Evolutionary conservation across 2,329 filamentous ascomycete genomes (phyloP), one percentile per base, ranked within the genome.

Genomic region (Teratosphaeria destructans): DNA sequence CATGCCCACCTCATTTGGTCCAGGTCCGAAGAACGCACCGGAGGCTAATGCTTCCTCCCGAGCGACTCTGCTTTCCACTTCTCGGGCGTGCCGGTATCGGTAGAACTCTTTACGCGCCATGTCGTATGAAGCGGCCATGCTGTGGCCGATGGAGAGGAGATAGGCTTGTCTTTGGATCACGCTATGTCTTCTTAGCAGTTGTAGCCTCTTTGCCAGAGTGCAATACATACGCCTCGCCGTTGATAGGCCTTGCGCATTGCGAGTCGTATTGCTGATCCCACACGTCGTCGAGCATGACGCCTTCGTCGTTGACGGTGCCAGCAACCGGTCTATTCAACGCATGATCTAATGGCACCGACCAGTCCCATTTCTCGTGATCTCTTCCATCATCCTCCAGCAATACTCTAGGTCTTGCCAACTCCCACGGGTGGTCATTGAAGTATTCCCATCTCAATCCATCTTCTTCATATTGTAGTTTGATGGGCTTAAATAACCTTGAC

Each of bases 391-490:
- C 79, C 76, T 99, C 94, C 10, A 97, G 77, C 54, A 99, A 79
- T 60, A 96, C 81, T 66, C 90, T 82, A 58, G 94, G 94, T 63
- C 93, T 82, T 19, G 94, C 94, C 70, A 99, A 78, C 76, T 99
- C 94, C 94, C 94, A 99, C 5, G 94, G 94, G 73, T 99, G 94
- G 74, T 99, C 93, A 70, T 82, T 85, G 78, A 89, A 99, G 77
- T 97, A 99, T 32, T 86, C 84, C 66, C 77, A 80, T 64, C 94
- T 86, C 69, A 99, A 79, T 61, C 78, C 75, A 75, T 99, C 94
- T 74, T 99, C 94, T 61, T 88, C 84, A 72, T 94, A 96, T 58
- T 77, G 78, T 64, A 99, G 86, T 60, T 79, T 76, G 64, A 91
- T 83, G 1, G 94, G 94, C 67, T 86, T 84, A 79, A 92, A 97